Base-by-base conservation (phyloP, 2,329 filamentous ascomycete species). In the Dactylellina haptotyla region DNA sequence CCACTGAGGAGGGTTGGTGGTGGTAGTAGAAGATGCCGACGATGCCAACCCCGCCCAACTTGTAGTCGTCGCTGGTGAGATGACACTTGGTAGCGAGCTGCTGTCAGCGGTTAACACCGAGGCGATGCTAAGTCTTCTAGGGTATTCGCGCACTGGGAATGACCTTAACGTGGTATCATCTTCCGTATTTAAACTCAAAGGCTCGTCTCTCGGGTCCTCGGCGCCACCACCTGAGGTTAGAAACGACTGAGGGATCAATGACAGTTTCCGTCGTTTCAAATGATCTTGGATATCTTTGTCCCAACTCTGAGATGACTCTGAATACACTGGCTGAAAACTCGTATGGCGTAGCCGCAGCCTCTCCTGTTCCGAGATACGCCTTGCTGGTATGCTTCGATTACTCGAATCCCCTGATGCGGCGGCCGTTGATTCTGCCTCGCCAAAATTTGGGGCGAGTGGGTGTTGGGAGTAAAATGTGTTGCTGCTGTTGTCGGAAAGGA, bases 101-200 rank as follows among this genome's bases (percentile, higher is more conserved):
- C 67, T 72, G 41, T 72, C 67, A 61, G 59, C 67, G 43, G 67
- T 72, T 46, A 72, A 72, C 12, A 72, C 67, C 32, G 67, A 72
- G 32, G 67, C 67, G 67, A 72, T 72, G 54, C 67, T 72, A 43
- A 72, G 59, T 34, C 67, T 72, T 72, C 67, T 72, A 46, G 59
- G 67, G 34, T 65, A 65, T 41, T 72, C 67, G 54, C 67, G 61
- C 48, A 65, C 59, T 61, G 67, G 67, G 59, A 65, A 72, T 25
- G 67, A 61, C 67, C 59, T 72, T 65, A 72, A 50, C 18, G 67
- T 51, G 54, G 53, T 37, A 65, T 72, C 67, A 51, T 72, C 67
- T 46, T 65, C 67, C 46, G 59, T 53, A 18, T 43, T 61, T 37
- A 72, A 65, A 53, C 53, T 48, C 53, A 59, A 58, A 58, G 66